Evolutionary conservation across 805 yeast species (phyloP).

Genomic region (Priceomyces carsonii): DNA sequence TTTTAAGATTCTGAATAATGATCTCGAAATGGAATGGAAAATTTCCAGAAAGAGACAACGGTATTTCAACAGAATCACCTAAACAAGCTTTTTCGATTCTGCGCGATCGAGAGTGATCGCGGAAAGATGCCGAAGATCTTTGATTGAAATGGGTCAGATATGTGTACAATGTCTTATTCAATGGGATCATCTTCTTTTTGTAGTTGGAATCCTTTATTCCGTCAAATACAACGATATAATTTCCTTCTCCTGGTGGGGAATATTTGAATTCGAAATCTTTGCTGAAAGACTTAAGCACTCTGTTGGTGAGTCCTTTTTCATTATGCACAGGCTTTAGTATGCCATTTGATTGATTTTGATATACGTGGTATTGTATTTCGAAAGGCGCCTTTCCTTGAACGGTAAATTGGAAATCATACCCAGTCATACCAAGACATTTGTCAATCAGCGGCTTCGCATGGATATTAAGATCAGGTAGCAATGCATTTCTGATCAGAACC

Average conservation of each 20-base stretch:
- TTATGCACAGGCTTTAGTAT: conserved; percentile 30
- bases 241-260: conserved; percentile 80
- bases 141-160: conserved; percentile 73
- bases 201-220: conserved; percentile 60
- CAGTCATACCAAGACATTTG: conserved; percentile 90
- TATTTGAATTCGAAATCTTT: conserved; percentile 49
- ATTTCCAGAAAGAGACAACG: conserved; percentile 70
- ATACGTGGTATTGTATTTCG: conserved; percentile 61
- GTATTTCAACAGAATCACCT: conserved; percentile 36
- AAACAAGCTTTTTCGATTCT: conserved; percentile 28
- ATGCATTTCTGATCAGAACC: conserved; percentile 21
- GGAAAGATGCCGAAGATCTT: conserved; percentile 49
- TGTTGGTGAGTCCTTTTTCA: conserved; percentile 28
- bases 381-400: conserved; percentile 85
- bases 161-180: conserved; percentile 44
- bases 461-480: conserved; percentile 42
- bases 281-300: conserved; percentile 28
- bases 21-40: conserved; percentile 76
- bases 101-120: conserved; percentile 14
- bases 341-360: conserved; percentile 40
- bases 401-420: conserved; percentile 67
- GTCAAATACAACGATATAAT: conserved; percentile 71
- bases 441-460: conserved; percentile 67
- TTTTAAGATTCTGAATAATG: conserved; percentile 54
- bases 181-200: conserved; percentile 43